A percentile compares a stretch with the other conserved stretches of the same genome.
phyloP scores from a whole-genome alignment of 768 basidiomycete genomes.

The Gloeophyllum trabeum region DNA sequence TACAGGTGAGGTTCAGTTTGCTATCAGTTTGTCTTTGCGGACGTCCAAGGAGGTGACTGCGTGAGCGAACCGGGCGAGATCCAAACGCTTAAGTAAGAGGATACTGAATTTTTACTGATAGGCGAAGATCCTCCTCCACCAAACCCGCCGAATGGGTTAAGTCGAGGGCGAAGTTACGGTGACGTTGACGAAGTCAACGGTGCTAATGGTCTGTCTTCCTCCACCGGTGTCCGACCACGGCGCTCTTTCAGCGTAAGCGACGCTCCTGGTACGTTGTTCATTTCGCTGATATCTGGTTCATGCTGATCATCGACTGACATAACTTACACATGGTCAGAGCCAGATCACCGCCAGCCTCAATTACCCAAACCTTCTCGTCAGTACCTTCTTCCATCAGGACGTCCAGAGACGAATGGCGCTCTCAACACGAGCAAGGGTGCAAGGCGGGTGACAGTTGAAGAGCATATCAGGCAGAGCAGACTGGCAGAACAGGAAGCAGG shows the following conservation, averaged over 20 bases:
- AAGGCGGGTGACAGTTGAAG: constrained; percentile 29
- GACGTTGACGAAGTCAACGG: constrained; percentile 11
- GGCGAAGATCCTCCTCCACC: neutral
- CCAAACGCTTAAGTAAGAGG: constrained; percentile 7
- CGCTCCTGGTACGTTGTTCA: constrained; percentile 21
- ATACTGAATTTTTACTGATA: constrained; percentile 10
- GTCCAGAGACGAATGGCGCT: constrained; percentile 35
- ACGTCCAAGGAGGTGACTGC: constrained; percentile 1
- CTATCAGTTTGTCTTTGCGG: no score
- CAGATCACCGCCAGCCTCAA: neutral
- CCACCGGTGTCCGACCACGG: constrained; percentile 43
- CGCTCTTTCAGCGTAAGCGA: constrained; percentile 76
- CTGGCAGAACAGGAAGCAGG: constrained; percentile 31
- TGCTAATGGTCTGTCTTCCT: no score
- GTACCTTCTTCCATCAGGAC: constrained; percentile 10
- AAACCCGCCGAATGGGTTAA: neutral
- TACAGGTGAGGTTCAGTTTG: no score
- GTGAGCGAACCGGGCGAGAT: neutral
- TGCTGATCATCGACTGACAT: no score
- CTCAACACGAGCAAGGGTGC: constrained; percentile 12
- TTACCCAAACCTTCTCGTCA: neutral
- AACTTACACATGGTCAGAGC: no score
- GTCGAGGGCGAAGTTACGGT: constrained; percentile 5
- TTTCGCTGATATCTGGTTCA: no score
- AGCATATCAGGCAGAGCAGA: constrained; percentile 24